Evolutionary conservation across 108 stramenopile species (phyloP).

Genomic region (Schizochytrium sp.): DNA sequence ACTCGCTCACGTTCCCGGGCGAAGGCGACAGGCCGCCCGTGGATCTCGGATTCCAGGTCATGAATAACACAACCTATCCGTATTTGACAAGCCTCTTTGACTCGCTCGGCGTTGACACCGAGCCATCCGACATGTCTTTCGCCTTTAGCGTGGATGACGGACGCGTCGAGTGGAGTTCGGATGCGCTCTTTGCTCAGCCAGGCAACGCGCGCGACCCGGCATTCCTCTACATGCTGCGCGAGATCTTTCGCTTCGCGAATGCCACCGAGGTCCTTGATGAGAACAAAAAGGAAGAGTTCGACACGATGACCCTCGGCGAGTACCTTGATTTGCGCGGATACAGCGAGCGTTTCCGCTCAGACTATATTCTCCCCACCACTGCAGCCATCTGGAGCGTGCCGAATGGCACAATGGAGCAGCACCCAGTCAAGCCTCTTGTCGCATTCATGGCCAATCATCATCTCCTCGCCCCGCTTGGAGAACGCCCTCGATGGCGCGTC

Average conservation of each 20-base stretch:
- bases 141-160: slow-evolving; percentile 72
- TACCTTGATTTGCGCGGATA: slow-evolving; percentile 70
- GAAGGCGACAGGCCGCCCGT: slow-evolving; percentile 52
- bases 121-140: slow-evolving; percentile 63
- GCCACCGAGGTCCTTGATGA: neutral
- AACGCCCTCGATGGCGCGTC: slow-evolving; percentile 73
- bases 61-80: slow-evolving; percentile 84
- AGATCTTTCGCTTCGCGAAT: slow-evolving; percentile 72
- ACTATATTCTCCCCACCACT: slow-evolving; percentile 87
- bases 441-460: slow-evolving; percentile 86
- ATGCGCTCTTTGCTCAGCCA: slow-evolving; percentile 57
- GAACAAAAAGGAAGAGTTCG: slow-evolving; percentile 55
- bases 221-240: slow-evolving; percentile 68
- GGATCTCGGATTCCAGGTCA: slow-evolving; percentile 95
- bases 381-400: slow-evolving; percentile 81
- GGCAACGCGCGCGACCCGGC: slow-evolving; percentile 49
- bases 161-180: slow-evolving; percentile 73
- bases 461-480: slow-evolving; percentile 70
- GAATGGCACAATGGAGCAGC: slow-evolving; percentile 66
- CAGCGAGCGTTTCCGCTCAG: slow-evolving; percentile 59
- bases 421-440: slow-evolving; percentile 71
- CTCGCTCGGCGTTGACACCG: slow-evolving; percentile 55
- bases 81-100: slow-evolving; percentile 78
- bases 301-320: slow-evolving; percentile 67
- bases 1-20: slow-evolving; percentile 65